Evolutionary conservation across 371 early-diverging fungal species (phyloP), one percentile per base, ranked within the genome.

Genomic region (Phascolomyces articulosus): DNA sequence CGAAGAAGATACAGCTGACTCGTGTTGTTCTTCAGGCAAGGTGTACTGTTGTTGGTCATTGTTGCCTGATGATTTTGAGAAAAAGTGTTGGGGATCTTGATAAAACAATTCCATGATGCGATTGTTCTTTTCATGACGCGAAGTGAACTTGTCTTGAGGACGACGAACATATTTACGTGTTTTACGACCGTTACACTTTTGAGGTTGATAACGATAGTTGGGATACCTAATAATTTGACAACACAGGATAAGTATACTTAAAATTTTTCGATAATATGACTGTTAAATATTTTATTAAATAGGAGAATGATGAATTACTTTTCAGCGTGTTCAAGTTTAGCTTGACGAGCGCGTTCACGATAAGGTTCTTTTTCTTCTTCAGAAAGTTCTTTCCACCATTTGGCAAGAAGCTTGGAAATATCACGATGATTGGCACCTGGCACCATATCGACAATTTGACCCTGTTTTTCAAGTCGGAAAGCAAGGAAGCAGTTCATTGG

Each of bases 391-490:
- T 80, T 84, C 91, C 91, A 90, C 88, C 84, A 85, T 57, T 86
- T 75, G 3, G 86, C 90, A 56, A 87, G 85, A 55, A 90, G 84
- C 40, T 83, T 79, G n/a, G 86, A 87, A 10, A 90, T 79, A 53
- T 87, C 87, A 61, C 87, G 90, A 75, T 88, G 87, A 56, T 86
- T 87, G 26, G 81, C 83, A 40, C 86, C 85, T 0, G 82, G 84
- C 55, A 85, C 74, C 20, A 70, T 70, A 40, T 74, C 72, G 20
- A 89, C 74, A 16, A 88, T 85, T 65, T 87, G 86, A 8, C 78
- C 78, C 70, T 88, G 88, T 74, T 87, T 88, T 29, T 83, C 87
- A 67, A 81, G 83, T 55, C 90, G 86, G 67, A 86, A 90, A 1
- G 83, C 74, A 65, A 90, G 85, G 66, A 90, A 90, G 55, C 78